Evolutionary conservation across 805 yeast genomes (phyloP).

Genomic region (Tetrapisispora pingtungensis): DNA sequence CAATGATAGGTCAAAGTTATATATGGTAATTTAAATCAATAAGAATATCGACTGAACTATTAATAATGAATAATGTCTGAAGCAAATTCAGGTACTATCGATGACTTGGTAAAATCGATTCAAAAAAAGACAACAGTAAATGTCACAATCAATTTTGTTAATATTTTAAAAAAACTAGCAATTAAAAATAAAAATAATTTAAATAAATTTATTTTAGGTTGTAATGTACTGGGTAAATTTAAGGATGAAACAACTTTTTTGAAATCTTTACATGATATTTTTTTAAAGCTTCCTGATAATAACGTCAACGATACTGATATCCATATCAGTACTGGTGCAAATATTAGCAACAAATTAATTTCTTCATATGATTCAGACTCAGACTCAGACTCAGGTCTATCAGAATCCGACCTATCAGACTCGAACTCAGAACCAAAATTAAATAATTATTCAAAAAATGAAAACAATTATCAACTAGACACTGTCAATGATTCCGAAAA

Average conservation of each 20-base stretch:
- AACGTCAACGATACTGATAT: no score
- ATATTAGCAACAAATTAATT: background rate
- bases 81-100: background rate
- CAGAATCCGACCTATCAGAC: no score
- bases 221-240: constrained; percentile 22
- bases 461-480: no score
- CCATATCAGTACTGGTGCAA: no score
- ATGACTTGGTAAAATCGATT: constrained; percentile 6
- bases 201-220: constrained; percentile 13
- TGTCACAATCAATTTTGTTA: constrained; percentile 17
- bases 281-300: background rate
- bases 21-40: no score
- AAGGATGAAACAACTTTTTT: constrained; percentile 12
- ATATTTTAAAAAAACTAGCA: constrained; percentile 14
- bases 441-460: no score
- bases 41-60: no score
- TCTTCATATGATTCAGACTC: background rate
- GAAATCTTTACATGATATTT: constrained; percentile 4
- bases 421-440: no score
- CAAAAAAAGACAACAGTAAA: constrained; percentile 15
- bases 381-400: no score
- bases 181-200: constrained; percentile 7
- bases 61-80: background rate
- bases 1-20: no score
- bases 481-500: no score